A percentile compares a stretch with the other conserved stretches of the same genome.
Conservation (phyloP, 2,329 filamentous ascomycete species). For the Beauveria caledonica region DNA sequence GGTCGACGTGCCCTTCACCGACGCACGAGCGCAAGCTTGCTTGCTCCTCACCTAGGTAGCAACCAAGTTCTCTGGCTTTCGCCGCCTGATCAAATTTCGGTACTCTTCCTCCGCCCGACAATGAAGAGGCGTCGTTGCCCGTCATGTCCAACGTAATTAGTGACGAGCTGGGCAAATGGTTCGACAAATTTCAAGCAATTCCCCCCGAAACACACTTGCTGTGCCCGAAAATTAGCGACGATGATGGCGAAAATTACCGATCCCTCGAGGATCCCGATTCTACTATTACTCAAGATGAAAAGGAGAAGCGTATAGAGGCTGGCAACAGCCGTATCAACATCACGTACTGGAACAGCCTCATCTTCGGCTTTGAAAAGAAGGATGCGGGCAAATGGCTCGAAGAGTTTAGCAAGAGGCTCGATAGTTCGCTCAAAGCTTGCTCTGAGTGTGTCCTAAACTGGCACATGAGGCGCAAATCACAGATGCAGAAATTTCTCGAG, state of each 20-base stretch:
- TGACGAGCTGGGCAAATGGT: conserved; percentile 35
- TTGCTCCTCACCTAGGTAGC: background rate
- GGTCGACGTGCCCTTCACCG: background rate
- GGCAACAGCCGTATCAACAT: conserved; percentile 49
- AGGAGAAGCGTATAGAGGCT: conserved; percentile 44
- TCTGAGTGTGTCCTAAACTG: conserved; percentile 66
- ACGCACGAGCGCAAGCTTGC: background rate
- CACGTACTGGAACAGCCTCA: conserved; percentile 59
- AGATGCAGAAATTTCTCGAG: conserved; percentile 55
- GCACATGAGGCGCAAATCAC: conserved; percentile 58
- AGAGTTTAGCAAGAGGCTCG: conserved; percentile 50
- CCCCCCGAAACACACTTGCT: conserved; percentile 52
- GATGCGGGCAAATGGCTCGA: conserved; percentile 51
- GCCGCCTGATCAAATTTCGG: background rate
- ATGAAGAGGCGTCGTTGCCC: background rate
- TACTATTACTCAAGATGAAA: conserved; percentile 41
- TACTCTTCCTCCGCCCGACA: background rate
- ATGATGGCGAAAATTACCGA: conserved; percentile 56
- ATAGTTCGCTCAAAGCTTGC: conserved; percentile 53
- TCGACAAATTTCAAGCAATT: conserved; percentile 35
- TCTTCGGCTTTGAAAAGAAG: conserved; percentile 58
- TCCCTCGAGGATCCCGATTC: conserved; percentile 40
- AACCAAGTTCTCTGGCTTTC: background rate
- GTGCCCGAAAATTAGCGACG: conserved; percentile 55
- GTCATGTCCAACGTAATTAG: conserved; percentile 9